Evolutionary conservation across 2,329 filamentous ascomycete genomes (phyloP), one percentile per base, ranked within the genome.

Genomic region (Calonectria multiphialidica): DNA sequence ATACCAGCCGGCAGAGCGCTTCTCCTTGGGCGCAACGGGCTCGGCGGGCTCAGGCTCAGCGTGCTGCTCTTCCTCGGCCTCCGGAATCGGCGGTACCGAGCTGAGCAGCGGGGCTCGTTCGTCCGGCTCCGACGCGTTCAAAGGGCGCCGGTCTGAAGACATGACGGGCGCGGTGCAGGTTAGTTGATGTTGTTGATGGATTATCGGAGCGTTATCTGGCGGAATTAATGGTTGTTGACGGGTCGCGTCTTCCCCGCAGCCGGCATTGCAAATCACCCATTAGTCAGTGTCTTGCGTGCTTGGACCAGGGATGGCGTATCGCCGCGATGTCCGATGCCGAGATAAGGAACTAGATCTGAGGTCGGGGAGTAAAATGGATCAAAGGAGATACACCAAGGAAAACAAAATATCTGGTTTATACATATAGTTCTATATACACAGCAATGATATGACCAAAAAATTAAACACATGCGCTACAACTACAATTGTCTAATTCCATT

Each of bases 241-340:
- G 30, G 16, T 10, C 40, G 42, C n/a, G 30, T 35, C 42, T 68
- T 68, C 53, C 65, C 65, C 65, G 65, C 65, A 57, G 47, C 13
- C 21, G 25, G 3, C 16, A 15, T n/a, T 21, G 49, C 40, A 33
- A 40, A 35, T 64, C n/a, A 55, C 15, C 9, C 37, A 72, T 70
- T 71, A 71, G 68, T 53, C 50, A 63, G 50, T 57, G 66, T 59
- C 71, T 73, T 66, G 71, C 71, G 71, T 73, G 71, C 71, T 73
- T 47, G 40, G 40, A 33, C 57, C 42, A 25, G 23, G 21, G 42
- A 68, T 68, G 53, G 53, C 65, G 47, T 71, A 68, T 68, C 67
- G 37, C 44, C 57, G 55, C n/a, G 35, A 50, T 69, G 45, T 68
- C 65, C 65, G 53, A 68, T 50, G 21, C 30, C 53, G 53, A 40